Evolutionary conservation across 805 yeast species (phyloP).

Genomic region (Kuraishia molischiana): DNA sequence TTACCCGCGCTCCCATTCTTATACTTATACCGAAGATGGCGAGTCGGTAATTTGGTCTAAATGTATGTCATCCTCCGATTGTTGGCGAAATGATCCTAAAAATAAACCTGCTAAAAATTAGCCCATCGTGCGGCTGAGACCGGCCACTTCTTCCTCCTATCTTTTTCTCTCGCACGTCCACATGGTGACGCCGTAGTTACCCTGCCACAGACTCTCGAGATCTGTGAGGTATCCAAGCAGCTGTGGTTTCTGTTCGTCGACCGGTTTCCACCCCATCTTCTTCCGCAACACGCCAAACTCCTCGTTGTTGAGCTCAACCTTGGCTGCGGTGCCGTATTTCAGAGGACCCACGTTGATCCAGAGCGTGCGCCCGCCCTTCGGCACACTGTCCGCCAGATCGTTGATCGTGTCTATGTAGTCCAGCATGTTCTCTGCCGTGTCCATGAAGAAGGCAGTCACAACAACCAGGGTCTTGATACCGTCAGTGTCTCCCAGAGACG

Average conservation of each 20-base stretch:
- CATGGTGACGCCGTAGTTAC: slow-evolving; percentile 58
- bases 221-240: slow-evolving; percentile 62
- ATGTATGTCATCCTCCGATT: too few relatives aligned
- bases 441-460: slow-evolving; percentile 71
- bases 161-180: slow-evolving; percentile 28
- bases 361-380: slow-evolving; percentile 27
- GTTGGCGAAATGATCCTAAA: too few relatives aligned
- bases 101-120: too few relatives aligned
- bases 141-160: too few relatives aligned
- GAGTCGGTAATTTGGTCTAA: too few relatives aligned
- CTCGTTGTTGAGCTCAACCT: slow-evolving; percentile 62
- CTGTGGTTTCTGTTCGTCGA: slow-evolving; percentile 22
- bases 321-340: slow-evolving; percentile 81
- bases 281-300: slow-evolving; percentile 50
- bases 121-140: too few relatives aligned
- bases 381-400: slow-evolving; percentile 19
- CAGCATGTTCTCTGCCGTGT: slow-evolving; percentile 83
- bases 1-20: too few relatives aligned
- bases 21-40: too few relatives aligned
- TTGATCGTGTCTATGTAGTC: slow-evolving; percentile 64
- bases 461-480: slow-evolving; percentile 40
- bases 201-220: slow-evolving; percentile 61
- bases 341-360: slow-evolving; percentile 95
- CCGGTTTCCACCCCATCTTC: slow-evolving; percentile 54
- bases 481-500: slow-evolving; percentile 3